These are phyloP conservation scores for Colletotrichum higginsianum DNA, from an alignment of 2,329 filamentous ascomycete genomes.

Conservation along the genomic window DNA sequence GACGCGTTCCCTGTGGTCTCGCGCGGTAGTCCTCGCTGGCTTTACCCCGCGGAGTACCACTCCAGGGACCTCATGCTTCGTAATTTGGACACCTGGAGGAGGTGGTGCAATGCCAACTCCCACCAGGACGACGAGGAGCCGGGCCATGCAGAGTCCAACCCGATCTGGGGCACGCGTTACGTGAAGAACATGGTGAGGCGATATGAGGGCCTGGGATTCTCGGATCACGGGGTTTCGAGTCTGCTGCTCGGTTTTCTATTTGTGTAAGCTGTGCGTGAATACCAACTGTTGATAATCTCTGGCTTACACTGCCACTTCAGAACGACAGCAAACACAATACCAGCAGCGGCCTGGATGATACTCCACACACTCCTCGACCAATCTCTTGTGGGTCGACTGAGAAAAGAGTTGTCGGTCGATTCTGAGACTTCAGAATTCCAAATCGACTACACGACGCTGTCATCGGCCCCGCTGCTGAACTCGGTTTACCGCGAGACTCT, in stretches of 20 bases:
- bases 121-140: conserved; percentile 4
- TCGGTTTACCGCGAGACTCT: conserved; percentile 35
- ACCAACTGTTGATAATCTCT: fast-evolving
- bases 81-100: conserved; percentile 22
- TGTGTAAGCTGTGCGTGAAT: conserved; percentile 17
- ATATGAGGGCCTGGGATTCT: conserved; percentile 31
- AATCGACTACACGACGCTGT: background rate
- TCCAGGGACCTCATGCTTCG: conserved; percentile 20
- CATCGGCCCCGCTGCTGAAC: conserved; percentile 25
- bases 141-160: background rate
- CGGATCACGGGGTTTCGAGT: conserved; percentile 16
- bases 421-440: background rate
- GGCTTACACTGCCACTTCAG: background rate
- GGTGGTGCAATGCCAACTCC: background rate
- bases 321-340: conserved; percentile 32
- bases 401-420: background rate
- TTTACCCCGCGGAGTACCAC: conserved; percentile 27
- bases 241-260: conserved; percentile 35
- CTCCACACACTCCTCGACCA: conserved; percentile 22
- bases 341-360: conserved; percentile 31
- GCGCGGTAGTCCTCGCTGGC: conserved; percentile 24
- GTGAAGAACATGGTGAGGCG: conserved; percentile 33
- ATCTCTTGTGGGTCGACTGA: conserved; percentile 12
- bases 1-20: conserved; percentile 31
- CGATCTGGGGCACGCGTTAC: conserved; percentile 32